Percentiles rank a stretch among this genome's conserved stretches.
These are phyloP conservation scores for Helicostylum pulchrum DNA, from an alignment of 192 early-diverging fungal species.

Conservation along the genomic window DNA sequence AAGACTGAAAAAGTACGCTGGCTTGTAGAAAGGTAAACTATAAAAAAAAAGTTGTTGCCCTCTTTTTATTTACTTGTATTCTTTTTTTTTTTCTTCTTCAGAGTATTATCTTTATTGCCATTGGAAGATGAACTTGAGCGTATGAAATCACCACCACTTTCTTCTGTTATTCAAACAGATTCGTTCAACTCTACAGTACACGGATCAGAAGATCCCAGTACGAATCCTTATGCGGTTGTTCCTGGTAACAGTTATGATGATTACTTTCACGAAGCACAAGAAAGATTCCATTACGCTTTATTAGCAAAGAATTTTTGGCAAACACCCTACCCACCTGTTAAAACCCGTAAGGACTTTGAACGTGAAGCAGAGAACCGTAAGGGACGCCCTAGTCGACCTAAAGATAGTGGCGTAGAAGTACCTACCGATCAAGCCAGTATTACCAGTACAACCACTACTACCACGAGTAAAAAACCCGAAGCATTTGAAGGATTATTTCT, in stretches of 20 bases:
- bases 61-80: constrained; percentile 11
- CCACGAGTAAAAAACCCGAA: constrained; percentile 6
- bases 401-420: constrained; percentile 12
- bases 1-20: constrained; percentile 34
- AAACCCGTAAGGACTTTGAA: constrained; percentile 23
- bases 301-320: constrained; percentile 39
- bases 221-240: constrained; percentile 14
- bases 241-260: constrained; percentile 40
- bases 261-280: constrained; percentile 40
- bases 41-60: background rate
- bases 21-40: constrained; percentile 37
- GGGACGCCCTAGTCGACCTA: constrained; percentile 27
- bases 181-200: constrained; percentile 9
- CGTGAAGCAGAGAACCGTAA: constrained; percentile 30
- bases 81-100: constrained; percentile 4
- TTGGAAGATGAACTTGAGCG: constrained; percentile 38
- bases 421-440: constrained; percentile 12
- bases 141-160: constrained; percentile 34
- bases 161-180: constrained; percentile 21
- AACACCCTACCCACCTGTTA: constrained; percentile 35
- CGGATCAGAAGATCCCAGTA: constrained; percentile 5
- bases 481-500: constrained; percentile 56
- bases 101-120: constrained; percentile 35
- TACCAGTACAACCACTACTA: background rate
- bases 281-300: constrained; percentile 35